These are phyloP conservation scores for Myrica gale DNA, from an alignment of 306 rosid species.

Conservation along the genomic window DNA sequence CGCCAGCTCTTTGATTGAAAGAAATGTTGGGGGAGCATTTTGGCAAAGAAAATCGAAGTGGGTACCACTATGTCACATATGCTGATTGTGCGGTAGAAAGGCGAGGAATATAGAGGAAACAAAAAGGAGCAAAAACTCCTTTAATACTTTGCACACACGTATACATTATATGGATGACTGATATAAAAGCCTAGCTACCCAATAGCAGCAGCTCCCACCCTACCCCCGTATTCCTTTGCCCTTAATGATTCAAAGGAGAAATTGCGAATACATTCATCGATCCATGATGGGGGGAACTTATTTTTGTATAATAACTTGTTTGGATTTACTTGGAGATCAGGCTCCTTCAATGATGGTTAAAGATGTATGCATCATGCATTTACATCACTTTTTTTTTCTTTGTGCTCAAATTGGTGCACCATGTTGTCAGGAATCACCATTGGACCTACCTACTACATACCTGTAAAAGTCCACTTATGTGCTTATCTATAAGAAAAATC, in stretches of 20 bases:
- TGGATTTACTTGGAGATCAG: slow-evolving; percentile 13
- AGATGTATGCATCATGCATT: slow-evolving; percentile 18
- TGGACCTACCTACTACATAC: slow-evolving; percentile 9
- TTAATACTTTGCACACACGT: too few species aligned
- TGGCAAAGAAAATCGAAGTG: neutral
- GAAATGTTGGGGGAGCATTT: neutral
- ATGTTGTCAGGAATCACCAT: slow-evolving; percentile 17
- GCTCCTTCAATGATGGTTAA: slow-evolving; percentile 28
- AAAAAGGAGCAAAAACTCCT: neutral
- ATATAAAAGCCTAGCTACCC: too few species aligned
- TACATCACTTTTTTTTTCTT: slow-evolving; percentile 1
- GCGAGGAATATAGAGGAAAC: neutral
- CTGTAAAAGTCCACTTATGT: neutral
- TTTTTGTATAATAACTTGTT: slow-evolving; percentile 17
- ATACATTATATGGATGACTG: too few species aligned
- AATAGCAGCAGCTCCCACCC: too few species aligned
- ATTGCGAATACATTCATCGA: neutral
- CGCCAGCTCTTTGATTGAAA: neutral
- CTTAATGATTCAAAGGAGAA: slow-evolving; percentile 1
- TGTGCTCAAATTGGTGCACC: slow-evolving; percentile 25
- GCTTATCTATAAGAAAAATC: slow-evolving; percentile 1
- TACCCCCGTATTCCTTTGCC: neutral
- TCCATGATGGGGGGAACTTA: neutral
- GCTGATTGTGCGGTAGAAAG: neutral
- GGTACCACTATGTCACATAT: neutral